Conservation (phyloP, 495 filamentous ascomycete species). For the Apodospora peruviana region DNA sequence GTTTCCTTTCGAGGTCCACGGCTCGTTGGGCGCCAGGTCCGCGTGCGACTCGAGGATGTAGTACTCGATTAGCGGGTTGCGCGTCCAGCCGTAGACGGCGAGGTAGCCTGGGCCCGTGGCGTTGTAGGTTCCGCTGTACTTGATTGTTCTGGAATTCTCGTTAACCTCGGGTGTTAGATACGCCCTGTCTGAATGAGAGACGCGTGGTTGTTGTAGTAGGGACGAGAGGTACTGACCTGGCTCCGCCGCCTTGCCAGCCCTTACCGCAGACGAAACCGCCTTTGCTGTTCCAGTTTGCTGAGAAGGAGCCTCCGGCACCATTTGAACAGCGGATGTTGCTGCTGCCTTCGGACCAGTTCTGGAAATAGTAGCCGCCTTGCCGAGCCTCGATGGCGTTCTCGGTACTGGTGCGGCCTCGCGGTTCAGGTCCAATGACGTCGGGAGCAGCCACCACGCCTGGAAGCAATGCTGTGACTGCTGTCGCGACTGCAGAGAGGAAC, state of each 20-base stretch:
- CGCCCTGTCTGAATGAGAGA: too few species aligned
- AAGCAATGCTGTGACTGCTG: not conserved
- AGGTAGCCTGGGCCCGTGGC: conserved; percentile 43
- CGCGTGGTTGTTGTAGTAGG: not conserved
- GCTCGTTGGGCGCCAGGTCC: conserved; percentile 46
- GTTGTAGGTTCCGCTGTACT: conserved; percentile 49
- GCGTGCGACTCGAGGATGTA: conserved; percentile 60
- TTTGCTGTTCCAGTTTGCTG: conserved; percentile 47
- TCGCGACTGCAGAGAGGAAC: not conserved
- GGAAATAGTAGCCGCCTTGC: conserved; percentile 53
- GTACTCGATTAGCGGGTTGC: conserved; percentile 58
- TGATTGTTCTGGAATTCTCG: conserved; percentile 36
- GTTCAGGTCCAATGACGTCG: not conserved
- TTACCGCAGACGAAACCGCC: conserved; percentile 58
- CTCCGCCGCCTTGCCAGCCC: conserved; percentile 51
- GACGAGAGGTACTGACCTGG: conserved; percentile 28
- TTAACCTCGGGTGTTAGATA: not conserved
- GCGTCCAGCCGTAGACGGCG: conserved; percentile 58
- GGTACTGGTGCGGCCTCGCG: not conserved
- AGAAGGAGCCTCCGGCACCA: conserved; percentile 44
- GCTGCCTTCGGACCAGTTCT: conserved; percentile 56
- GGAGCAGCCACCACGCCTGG: not conserved
- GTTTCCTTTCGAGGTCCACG: conserved; percentile 48
- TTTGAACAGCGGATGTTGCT: conserved; percentile 52
- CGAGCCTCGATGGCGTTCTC: conserved; percentile 22